Evolutionary conservation across 2,329 filamentous ascomycete genomes (phyloP), one percentile per base, ranked within the genome.

Genomic region (Epicoccum sorghinum): DNA sequence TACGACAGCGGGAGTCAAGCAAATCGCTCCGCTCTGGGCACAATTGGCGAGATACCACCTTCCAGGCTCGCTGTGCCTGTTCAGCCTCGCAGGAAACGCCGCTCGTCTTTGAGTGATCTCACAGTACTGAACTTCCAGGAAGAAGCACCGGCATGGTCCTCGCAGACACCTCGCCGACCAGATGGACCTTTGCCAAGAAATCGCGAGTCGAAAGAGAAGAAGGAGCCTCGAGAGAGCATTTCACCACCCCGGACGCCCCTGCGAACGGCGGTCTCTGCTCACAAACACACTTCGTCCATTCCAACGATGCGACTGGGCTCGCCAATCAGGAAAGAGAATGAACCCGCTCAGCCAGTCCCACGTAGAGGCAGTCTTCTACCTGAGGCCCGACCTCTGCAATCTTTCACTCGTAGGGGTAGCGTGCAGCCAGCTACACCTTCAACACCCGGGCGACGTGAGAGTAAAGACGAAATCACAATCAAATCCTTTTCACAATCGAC

Each of bases 51-150:
- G 72, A 77, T 79, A 69, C 73, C 75, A 43, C 70, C 73, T 61
- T 44, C 53, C 52, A 70, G 70, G 51, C 52, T 55, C 3, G 52
- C 52, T 14, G 52, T 55, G 4, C 52, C 52, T 13, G 37, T 35
- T n/a, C 71, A 70, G 62, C 71, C 71, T 50, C 70, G 72, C 57
- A 93, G 88, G 78, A 97, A 96, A 79, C 84, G 93, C 50, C 87
- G 93, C 70, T 97, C 93, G 76, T 97, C 93, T 24, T 78, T 98
- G 37, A 96, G 93, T 4, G 93, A 98, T 72, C 81, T 98, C 42
- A 89, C 86, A 62, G 82, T 79, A 51, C 78, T 90, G 14, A 87
- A 93, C 76, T 81, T 85, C 50, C 80, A 70, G 68, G 60, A 87
- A 52, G 59, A 74, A 58, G 64, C 68, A 33, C 72, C 73, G 42